These are phyloP conservation scores for Ogataea minuta DNA, from an alignment of 805 yeast genomes.

Conservation along the genomic window DNA sequence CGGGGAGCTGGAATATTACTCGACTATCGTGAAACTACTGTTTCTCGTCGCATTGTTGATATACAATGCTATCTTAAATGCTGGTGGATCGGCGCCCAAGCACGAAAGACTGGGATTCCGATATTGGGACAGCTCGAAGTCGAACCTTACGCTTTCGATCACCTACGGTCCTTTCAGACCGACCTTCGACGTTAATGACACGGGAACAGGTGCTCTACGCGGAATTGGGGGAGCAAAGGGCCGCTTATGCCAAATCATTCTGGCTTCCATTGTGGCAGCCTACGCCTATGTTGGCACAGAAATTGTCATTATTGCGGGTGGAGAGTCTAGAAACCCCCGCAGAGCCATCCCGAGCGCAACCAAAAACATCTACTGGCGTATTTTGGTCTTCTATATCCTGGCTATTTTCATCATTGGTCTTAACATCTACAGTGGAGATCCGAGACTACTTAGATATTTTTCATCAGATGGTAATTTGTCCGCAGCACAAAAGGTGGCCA, in stretches of 20 bases:
- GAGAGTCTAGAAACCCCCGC: slow-evolving; percentile 82
- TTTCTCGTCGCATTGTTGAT: slow-evolving; percentile 54
- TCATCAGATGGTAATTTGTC: slow-evolving; percentile 31
- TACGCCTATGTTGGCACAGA: slow-evolving; percentile 84
- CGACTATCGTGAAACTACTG: slow-evolving; percentile 56
- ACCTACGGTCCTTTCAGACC: slow-evolving; percentile 76
- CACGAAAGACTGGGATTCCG: slow-evolving; percentile 56
- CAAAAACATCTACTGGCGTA: slow-evolving; percentile 68
- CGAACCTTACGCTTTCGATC: slow-evolving; percentile 44
- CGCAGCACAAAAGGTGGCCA: slow-evolving; percentile 11
- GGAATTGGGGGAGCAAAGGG: slow-evolving; percentile 67
- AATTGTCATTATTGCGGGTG: slow-evolving; percentile 78
- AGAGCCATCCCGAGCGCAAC: slow-evolving; percentile 76
- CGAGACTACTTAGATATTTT: slow-evolving; percentile 59
- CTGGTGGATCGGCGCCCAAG: slow-evolving; percentile 51
- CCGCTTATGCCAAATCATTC: slow-evolving; percentile 55
- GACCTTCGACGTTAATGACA: slow-evolving; percentile 62
- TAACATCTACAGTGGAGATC: slow-evolving; percentile 76
- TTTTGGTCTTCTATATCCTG: slow-evolving; percentile 60
- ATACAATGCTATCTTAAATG: slow-evolving; percentile 62
- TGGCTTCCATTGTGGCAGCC: slow-evolving; percentile 62
- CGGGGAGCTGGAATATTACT: slow-evolving; percentile 70
- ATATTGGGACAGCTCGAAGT: slow-evolving; percentile 61
- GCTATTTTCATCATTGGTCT: slow-evolving; percentile 69
- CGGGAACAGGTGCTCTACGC: slow-evolving; percentile 47